These are phyloP conservation scores for Cetraspora pellucida DNA, from an alignment of 192 early-diverging fungal genomes.

Conservation along the genomic window DNA sequence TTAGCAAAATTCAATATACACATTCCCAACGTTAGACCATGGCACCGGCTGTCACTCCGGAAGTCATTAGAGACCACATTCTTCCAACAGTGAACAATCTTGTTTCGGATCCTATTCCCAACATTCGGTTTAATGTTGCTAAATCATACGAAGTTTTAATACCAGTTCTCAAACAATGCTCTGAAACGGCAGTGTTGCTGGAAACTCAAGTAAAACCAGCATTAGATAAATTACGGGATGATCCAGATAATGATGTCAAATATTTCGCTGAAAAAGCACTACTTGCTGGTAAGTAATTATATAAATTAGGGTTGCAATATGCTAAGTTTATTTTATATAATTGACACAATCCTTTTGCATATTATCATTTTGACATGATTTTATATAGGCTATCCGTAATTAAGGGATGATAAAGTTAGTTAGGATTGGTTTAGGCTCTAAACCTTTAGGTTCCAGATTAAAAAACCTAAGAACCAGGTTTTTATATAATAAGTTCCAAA, in stretches of 20 bases:
- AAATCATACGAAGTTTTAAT: constrained; percentile 89
- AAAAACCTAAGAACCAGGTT: too few relatives aligned
- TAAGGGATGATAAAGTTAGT: too few relatives aligned
- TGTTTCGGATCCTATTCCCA: constrained; percentile 93
- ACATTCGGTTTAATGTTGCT: constrained; percentile 99
- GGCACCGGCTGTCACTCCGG: constrained; percentile 80
- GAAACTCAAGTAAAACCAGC: constrained; percentile 77
- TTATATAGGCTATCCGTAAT: too few relatives aligned
- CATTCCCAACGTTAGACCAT: constrained; percentile 62
- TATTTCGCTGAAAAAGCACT: constrained; percentile 87
- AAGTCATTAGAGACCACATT: constrained; percentile 87
- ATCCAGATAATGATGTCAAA: constrained; percentile 91
- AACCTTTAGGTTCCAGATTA: too few relatives aligned
- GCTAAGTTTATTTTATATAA: too few relatives aligned
- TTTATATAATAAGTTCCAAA: too few relatives aligned
- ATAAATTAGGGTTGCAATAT: too few relatives aligned
- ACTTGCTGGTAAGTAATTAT: constrained; percentile 41
- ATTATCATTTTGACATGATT: too few relatives aligned
- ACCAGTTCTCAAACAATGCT: constrained; percentile 69
- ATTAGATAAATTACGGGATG: constrained; percentile 82
- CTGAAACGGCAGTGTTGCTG: constrained; percentile 63
- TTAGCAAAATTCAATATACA: constrained; percentile 6
- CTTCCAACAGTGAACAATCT: constrained; percentile 85
- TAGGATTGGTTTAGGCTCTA: too few relatives aligned
- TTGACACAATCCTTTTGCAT: too few relatives aligned